Evolutionary conservation across 345 rosid genomes (phyloP), one percentile per base, ranked within the genome.

Genomic region (Laguncularia racemosa): DNA sequence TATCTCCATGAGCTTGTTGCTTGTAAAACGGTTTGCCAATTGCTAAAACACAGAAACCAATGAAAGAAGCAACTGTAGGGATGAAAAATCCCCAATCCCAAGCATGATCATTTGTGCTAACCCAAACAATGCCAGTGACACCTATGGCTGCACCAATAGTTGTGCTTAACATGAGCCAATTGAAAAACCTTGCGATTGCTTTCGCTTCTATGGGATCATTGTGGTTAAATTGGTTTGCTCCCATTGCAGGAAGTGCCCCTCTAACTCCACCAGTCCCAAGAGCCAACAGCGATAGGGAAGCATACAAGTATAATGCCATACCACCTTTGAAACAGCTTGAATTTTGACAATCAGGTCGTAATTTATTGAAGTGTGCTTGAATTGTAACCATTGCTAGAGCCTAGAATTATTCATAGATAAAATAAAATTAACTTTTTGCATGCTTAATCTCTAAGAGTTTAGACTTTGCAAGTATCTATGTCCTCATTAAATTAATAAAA

Each of bases 81-180:
- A 77, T 73, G 47, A 79, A 20, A 52, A 81, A 81, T 3, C 83
- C 90, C 72, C 62, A 73, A 46, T 57, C 63, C 86, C 90, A 84
- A 16, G 50, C 56, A 28, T n/a, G n/a, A n/a, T 52, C 59, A 26
- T 71, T 56, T 0, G 58, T 61, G 52, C 67, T 81, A 19, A 79
- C 60, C 56, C 69, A 75, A 20, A 79, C 86, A 14, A 81, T 66
- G 19, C 33, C 72, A 0, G 90, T 77, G 52, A 84, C 81, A 21
- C 90, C 86, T 0, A 79, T 28, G 1, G 52, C 45, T 15, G 76
- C 79, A 14, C 84, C 86, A 14, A 71, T 11, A 1, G 74, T 72
- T 23, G 57, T 52, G 49, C 70, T 58, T 3, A 79, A 71, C 23
- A 65, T 18, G 1, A 63, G 52, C 64, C 60, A 75, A 20, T 81